Evolutionary conservation across 2,329 filamentous ascomycete species (phyloP).

Genomic region (Arthrobotrys conoides): DNA sequence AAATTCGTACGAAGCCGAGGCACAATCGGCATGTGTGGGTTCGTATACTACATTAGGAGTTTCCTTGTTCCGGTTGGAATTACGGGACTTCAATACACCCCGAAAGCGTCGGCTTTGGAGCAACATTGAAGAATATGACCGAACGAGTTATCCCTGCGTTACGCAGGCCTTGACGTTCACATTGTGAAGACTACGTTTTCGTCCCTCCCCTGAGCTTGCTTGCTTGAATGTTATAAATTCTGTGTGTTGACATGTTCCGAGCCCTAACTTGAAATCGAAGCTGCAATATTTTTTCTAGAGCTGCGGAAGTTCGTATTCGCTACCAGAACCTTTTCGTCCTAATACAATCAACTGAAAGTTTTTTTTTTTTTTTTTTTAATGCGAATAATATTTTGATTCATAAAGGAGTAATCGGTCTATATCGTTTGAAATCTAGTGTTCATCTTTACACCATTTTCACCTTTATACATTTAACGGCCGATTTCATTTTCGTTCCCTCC

Average conservation of each 20-base stretch:
- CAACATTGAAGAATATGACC: background rate
- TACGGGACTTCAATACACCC: conserved; percentile 29
- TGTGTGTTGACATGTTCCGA: background rate
- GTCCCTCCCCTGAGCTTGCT: background rate
- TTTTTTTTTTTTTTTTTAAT: too few relatives aligned
- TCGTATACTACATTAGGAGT: conserved; percentile 36
- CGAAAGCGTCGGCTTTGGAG: conserved; percentile 40
- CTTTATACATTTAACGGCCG: background rate
- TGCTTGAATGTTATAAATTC: conserved; percentile 9
- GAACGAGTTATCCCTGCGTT: conserved; percentile 6
- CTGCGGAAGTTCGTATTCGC: background rate
- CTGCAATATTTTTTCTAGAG: background rate
- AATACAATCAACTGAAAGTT: too few relatives aligned
- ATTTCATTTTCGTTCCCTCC: background rate
- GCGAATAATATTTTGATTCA: background rate
- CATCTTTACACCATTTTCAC: background rate
- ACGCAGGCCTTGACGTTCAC: conserved; percentile 6
- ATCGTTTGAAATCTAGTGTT: background rate
- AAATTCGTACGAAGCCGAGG: conserved; percentile 23
- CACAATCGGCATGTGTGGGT: conserved; percentile 17
- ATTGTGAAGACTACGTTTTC: background rate
- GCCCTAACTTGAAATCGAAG: background rate
- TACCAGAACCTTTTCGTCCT: background rate
- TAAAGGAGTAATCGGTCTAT: background rate
- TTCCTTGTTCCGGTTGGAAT: conserved; percentile 49